A percentile compares a stretch with the other conserved stretches of the same genome.
These are phyloP conservation scores for Boletus reticuloceps DNA, from an alignment of 768 basidiomycete genomes.

Conservation along the genomic window DNA sequence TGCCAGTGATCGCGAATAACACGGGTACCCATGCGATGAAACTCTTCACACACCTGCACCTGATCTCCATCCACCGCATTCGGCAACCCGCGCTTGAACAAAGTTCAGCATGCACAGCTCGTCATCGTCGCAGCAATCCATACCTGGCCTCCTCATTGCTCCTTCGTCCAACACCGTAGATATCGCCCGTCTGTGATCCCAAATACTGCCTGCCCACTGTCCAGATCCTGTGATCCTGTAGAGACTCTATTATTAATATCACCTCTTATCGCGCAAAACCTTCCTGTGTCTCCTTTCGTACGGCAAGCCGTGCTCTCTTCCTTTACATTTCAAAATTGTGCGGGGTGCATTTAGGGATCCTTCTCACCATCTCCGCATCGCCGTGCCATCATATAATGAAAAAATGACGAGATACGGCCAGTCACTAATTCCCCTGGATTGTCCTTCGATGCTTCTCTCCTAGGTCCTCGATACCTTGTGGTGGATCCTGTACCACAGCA, in stretches of 20 bases:
- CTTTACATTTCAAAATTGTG: constrained; percentile 12
- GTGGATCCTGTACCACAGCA: constrained; percentile 28
- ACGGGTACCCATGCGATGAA: constrained; percentile 11
- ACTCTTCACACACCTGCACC: constrained; percentile 3
- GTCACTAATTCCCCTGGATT: constrained; percentile 18
- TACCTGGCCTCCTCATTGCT: neutral
- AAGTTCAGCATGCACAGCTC: neutral
- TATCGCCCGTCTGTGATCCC: neutral
- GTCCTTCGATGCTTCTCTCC: constrained; percentile 24
- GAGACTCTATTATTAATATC: neutral
- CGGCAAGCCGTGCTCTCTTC: constrained; percentile 5
- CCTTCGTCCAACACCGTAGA: neutral
- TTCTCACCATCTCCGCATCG: constrained; percentile 27
- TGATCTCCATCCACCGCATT: neutral
- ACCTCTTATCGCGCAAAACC: constrained; percentile 1
- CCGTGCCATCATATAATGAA: constrained; percentile 23
- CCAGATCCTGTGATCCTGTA: constrained; percentile 21
- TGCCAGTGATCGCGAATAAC: constrained; percentile 17
- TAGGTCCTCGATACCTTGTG: constrained; percentile 13
- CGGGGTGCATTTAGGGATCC: constrained; percentile 7
- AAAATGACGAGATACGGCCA: constrained; percentile 21
- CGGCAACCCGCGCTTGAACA: constrained; percentile 11
- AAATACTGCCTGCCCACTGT: neutral
- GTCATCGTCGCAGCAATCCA: constrained; percentile 8
- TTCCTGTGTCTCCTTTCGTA: constrained; percentile 17